Evolutionary conservation across 164 flowering plant genomes (phyloP), one percentile per base, ranked within the genome.

Genomic region (Malania oleifera): DNA sequence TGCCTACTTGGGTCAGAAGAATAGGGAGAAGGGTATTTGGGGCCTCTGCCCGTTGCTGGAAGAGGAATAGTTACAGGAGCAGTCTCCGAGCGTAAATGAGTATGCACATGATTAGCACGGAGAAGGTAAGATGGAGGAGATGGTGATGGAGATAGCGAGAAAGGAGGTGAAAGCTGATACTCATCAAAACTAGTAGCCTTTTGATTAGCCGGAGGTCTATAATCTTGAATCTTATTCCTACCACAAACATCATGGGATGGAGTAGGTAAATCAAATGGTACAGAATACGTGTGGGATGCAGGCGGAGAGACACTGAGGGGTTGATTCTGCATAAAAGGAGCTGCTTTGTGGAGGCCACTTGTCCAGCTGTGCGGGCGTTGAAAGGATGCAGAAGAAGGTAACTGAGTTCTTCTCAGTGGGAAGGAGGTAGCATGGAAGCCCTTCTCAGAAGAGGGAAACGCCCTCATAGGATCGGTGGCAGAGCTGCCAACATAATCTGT

Each of bases 401-500:
- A 61, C 13, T 54, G 63, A 6, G 43, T 35, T 44, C 76, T 84
- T 75, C 81, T 77, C 20, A 62, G 44, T 1, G 86, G 80, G 57
- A 79, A 82, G 9, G 91, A 84, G 18, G 80, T 77, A 23, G 80
- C 66, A 41, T 54, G 41, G 54, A 49, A 15, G 57, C 70, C 75
- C 72, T 65, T 79, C 9, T 74, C 86, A 5, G 55, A 56, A 7
- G 80, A 59, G 11, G 87, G 76, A 48, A 91, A 84, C 18, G 75
- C 70, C 75, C 84, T 84, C 60, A 82, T 28, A 54, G 88, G 91
- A 47, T 91, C 96, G 46, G 90, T 75, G 12, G 84, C 72, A 46
- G 96, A 95, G 68, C 98, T 88, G 45, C 98, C 98, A 51, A 91
- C 96, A 73, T 91, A 91, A 67, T 91, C 96, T 5, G 81, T 59